A percentile compares a stretch with the other conserved stretches of the same genome.
Evolutionary conservation across 345 rosid species (phyloP).

Genomic region (Citrus unshiu): DNA sequence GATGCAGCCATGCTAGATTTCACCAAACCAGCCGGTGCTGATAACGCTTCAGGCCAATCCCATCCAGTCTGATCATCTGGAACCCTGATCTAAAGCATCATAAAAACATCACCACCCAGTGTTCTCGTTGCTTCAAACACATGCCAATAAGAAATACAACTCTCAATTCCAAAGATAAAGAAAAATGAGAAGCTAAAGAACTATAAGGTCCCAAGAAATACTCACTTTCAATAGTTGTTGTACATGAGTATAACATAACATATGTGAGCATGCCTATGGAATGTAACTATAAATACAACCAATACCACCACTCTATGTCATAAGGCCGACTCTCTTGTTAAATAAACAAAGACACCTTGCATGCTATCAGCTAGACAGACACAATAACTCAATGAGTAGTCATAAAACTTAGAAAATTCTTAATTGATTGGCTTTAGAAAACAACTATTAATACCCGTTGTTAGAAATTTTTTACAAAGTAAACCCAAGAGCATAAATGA

Average conservation of each 20-base stretch:
- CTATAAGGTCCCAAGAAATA: conserved; percentile 12
- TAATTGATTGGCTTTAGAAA: not conserved
- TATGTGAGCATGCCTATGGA: not conserved
- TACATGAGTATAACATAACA: not conserved
- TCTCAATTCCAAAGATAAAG: conserved; percentile 37
- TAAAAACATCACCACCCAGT: conserved; percentile 68
- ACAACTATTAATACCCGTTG: not conserved
- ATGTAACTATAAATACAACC: not conserved
- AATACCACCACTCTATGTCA: not conserved
- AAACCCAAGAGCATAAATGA: not conserved
- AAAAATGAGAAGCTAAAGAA: conserved; percentile 8
- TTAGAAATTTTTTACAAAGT: not conserved
- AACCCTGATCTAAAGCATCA: conserved; percentile 70
- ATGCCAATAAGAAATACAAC: conserved; percentile 50
- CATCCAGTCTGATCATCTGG: conserved; percentile 61
- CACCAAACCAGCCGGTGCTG: conserved; percentile 39
- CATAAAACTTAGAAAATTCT: not conserved
- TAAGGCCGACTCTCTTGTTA: not conserved
- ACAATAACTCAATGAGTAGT: not conserved
- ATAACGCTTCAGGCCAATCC: conserved; percentile 59
- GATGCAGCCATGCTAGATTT: conserved; percentile 28
- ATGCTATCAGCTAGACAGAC: not conserved
- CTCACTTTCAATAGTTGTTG: conserved; percentile 6
- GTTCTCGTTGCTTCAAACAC: conserved; percentile 62
- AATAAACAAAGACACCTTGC: not conserved